phyloP scores from a whole-genome alignment of 192 early-diverging fungal genomes.

The Geranomyces michiganensis region DNA sequence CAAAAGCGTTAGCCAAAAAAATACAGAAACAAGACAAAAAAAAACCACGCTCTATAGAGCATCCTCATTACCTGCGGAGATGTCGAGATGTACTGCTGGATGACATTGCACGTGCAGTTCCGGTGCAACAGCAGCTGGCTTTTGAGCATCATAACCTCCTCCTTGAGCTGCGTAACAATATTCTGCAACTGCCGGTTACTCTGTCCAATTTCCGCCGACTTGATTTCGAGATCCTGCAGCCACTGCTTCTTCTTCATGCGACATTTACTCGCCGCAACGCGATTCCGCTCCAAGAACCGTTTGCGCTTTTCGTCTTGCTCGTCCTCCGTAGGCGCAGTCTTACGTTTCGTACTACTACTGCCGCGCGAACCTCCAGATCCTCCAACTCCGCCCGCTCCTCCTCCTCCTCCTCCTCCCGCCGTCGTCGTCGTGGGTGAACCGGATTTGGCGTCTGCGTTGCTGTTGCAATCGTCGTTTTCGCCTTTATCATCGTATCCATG shows the following conservation, averaged over 20 bases:
- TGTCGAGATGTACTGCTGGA: constrained; percentile 51
- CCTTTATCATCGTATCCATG: no score
- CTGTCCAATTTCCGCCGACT: constrained; percentile 32
- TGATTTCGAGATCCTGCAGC: constrained; percentile 47
- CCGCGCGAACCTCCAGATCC: not conserved
- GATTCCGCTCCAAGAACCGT: constrained; percentile 51
- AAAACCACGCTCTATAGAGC: not conserved
- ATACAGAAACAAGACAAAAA: not conserved
- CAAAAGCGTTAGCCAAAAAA: not conserved
- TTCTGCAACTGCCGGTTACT: constrained; percentile 36
- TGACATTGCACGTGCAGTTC: constrained; percentile 51
- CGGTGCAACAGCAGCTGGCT: constrained; percentile 56
- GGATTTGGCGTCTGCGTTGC: not conserved
- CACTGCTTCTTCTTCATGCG: constrained; percentile 61
- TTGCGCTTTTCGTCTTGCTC: constrained; percentile 44
- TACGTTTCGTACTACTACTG: constrained; percentile 1
- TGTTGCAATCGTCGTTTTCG: not conserved
- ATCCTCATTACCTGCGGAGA: not conserved
- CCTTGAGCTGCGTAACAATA: constrained; percentile 42
- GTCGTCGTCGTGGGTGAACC: not conserved
- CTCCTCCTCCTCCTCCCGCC: constrained; percentile 3
- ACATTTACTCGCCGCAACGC: constrained; percentile 58
- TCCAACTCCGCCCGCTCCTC: no score
- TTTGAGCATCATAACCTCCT: constrained; percentile 50
- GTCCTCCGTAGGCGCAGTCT: constrained; percentile 16